Evolutionary conservation across 306 rosid genomes (phyloP), one percentile per base, ranked within the genome.

Genomic region (Dalbergia oliveri): DNA sequence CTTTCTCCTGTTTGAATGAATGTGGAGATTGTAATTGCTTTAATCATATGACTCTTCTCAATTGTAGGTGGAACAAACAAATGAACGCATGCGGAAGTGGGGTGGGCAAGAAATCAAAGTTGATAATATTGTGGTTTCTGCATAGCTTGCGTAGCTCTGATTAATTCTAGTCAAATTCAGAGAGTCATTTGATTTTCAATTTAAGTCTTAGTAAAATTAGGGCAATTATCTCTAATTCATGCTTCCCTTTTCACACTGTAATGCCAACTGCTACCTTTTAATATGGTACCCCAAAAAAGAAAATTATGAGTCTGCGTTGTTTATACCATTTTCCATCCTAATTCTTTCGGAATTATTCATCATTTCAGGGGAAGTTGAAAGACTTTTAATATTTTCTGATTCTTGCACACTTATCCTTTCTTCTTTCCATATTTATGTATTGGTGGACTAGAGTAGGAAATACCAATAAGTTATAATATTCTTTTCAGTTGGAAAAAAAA

Each of bases 21-120:
- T 41, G 53, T 7, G 43, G 21, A 54, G 3, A 13, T 31, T 76
- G 41, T 51, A 16, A 23, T 60, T 75, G 19, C 26, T 53, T 63
- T 51, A 70, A 23, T 82, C 69, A 11, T 44, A 35, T 43, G 34
- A 64, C 76, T 26, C 74, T 50, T 53, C 15, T 37, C 44, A 49
- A 39, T 10, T 79, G 74, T 67, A 73, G 78, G 89, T 83, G 35
- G 89, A 86, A 35, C n/a, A 76, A 72, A 83, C 87, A 80, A 33
- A 10, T 54, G 34, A 78, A 45, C 85, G 89, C 8, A 76, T 86
- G 82, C 54, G 34, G 70, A 56, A 59, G 69, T 83, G 87, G 89
- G 87, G 84, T 26, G 89, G 86, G 6, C 82, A 82, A 62, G 73
- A 66, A 23, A 54, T 9, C 51, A 23, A 64, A 76, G 81, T 60